These are phyloP conservation scores for Trametes pubescens DNA, from an alignment of 1,284 basidiomycete species.

Conservation along the genomic window DNA sequence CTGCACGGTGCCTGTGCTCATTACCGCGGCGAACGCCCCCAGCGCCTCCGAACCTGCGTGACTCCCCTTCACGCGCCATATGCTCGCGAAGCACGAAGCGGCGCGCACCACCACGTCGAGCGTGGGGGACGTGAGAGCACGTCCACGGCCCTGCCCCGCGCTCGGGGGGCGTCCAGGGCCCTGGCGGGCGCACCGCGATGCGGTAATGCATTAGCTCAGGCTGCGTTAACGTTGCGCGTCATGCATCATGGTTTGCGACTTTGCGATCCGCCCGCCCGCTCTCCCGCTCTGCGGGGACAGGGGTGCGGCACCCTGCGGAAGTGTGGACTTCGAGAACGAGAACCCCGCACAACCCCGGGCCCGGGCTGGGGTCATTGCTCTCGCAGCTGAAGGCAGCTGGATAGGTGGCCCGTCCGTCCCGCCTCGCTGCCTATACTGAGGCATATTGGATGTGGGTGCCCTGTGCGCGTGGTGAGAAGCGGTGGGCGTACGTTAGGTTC, in stretches of 20 bases:
- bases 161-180: not conserved
- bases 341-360: not conserved
- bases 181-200: not conserved
- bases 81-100: conserved; percentile 32
- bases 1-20: conserved; percentile 4
- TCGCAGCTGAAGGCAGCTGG: too few relatives aligned
- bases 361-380: too few relatives aligned
- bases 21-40: conserved; percentile 17
- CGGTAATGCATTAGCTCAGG: not conserved
- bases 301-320: not conserved
- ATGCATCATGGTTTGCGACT: too few relatives aligned
- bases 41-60: conserved; percentile 16
- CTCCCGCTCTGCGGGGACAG: not conserved
- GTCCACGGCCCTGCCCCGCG: not conserved
- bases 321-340: not conserved
- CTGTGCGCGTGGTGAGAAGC: conserved; percentile 17
- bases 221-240: not conserved
- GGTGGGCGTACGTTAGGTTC: conserved; percentile 2
- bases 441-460: conserved; percentile 21
- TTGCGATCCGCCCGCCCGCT: not conserved
- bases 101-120: conserved; percentile 19
- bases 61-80: conserved; percentile 23
- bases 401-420: not conserved
- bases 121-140: conserved; percentile 29
- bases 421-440: conserved; percentile 12